Evolutionary conservation across 768 basidiomycete species (phyloP).

Genomic region (Kwoniella newhampshirensis): DNA sequence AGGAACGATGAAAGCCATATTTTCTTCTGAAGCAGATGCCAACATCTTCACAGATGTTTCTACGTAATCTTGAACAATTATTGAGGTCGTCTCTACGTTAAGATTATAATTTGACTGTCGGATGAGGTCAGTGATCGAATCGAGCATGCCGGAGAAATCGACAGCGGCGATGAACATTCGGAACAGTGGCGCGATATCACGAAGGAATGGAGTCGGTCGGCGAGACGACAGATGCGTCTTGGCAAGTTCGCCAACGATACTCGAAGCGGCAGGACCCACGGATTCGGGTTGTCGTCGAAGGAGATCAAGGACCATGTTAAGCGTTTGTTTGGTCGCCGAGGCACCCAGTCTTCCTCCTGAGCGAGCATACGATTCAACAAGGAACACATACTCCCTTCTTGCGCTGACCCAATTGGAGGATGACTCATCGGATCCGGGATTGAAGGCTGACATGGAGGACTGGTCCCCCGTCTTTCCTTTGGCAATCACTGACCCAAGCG

Average conservation of each 20-base stretch:
- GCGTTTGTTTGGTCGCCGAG: conserved; percentile 21
- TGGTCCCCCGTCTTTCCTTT: conserved; percentile 28
- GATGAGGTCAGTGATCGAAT: conserved; percentile 31
- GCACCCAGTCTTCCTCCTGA: conserved; percentile 34
- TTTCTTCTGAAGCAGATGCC: conserved; percentile 19
- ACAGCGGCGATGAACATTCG: conserved; percentile 29
- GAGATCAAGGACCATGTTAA: conserved; percentile 39
- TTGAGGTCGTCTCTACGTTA: conserved; percentile 18
- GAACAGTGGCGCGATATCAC: conserved; percentile 36
- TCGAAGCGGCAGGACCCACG: conserved; percentile 23
- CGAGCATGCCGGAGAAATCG: conserved; percentile 41
- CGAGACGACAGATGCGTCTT: conserved; percentile 29
- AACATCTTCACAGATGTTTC: conserved; percentile 27
- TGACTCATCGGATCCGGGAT: conserved; percentile 18
- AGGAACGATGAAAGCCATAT: conserved; percentile 23
- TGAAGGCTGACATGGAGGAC: conserved; percentile 27
- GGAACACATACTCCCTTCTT: conserved; percentile 28
- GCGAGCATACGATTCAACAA: conserved; percentile 36
- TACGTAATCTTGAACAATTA: conserved; percentile 35
- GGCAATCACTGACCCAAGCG: conserved; percentile 31
- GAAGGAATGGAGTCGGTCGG: conserved; percentile 23
- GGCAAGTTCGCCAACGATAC: conserved; percentile 26
- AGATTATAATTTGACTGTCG: conserved; percentile 14
- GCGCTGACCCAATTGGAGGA: conserved; percentile 33
- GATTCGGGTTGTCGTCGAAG: conserved; percentile 18